Percentiles rank a stretch among this genome's conserved stretches.
These are phyloP conservation scores for Diaporthe nobilis DNA, from an alignment of 2,329 filamentous ascomycete species.

Conservation along the genomic window DNA sequence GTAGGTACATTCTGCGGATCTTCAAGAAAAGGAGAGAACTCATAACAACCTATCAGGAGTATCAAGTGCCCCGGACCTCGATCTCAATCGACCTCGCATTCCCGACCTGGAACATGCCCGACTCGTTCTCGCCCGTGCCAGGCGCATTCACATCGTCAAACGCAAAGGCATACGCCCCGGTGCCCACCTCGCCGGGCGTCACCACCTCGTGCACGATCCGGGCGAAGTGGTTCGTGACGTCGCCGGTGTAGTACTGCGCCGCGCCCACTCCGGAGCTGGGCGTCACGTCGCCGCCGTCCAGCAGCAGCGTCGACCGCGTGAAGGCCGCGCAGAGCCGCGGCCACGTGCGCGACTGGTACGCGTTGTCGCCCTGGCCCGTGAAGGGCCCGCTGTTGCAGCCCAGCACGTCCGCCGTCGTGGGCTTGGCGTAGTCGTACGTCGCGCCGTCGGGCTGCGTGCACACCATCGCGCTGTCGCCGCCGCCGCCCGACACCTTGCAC, in stretches of 20 bases:
- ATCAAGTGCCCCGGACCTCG: constrained; percentile 27
- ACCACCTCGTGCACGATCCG: constrained; percentile 72
- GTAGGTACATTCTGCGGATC: not conserved
- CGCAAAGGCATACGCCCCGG: constrained; percentile 74
- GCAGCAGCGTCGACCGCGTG: constrained; percentile 60
- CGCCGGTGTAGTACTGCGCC: constrained; percentile 59
- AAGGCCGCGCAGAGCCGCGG: constrained; percentile 67
- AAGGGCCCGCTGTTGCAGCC: constrained; percentile 66
- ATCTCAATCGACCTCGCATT: constrained; percentile 29
- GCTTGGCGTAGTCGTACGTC: constrained; percentile 57
- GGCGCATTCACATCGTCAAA: constrained; percentile 76
- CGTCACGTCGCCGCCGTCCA: constrained; percentile 62
- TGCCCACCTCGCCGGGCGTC: constrained; percentile 21
- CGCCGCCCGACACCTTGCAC: constrained; percentile 58
- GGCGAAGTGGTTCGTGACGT: constrained; percentile 69
- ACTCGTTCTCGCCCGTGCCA: constrained; percentile 67
- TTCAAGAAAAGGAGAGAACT: not conserved
- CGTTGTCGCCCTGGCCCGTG: constrained; percentile 54
- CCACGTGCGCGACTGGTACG: constrained; percentile 58
- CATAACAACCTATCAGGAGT: too few relatives aligned
- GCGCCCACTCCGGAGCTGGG: constrained; percentile 52
- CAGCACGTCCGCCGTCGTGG: constrained; percentile 62
- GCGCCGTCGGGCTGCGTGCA: constrained; percentile 57
- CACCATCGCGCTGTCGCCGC: constrained; percentile 53
- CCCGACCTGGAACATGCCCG: constrained; percentile 46